phyloP scores from a whole-genome alignment of 2,329 filamentous ascomycete species.

The Penicillium rolfsii region DNA sequence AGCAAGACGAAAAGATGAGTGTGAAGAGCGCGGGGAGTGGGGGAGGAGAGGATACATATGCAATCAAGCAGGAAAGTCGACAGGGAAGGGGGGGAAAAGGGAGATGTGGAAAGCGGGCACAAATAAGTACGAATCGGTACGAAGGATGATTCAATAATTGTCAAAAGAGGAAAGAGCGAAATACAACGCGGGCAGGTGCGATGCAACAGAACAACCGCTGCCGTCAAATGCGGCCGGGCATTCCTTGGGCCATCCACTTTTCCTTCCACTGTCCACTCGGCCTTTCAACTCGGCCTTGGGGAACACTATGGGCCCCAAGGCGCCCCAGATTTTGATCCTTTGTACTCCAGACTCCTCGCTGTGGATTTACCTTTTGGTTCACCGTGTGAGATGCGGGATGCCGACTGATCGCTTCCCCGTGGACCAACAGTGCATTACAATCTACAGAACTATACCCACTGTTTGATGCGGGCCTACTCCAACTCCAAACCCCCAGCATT shows the following conservation, averaged over 20 bases:
- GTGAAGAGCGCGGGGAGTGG: neutral
- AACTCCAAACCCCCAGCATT: neutral
- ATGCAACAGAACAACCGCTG: constrained; percentile 20
- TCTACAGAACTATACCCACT: constrained; percentile 13
- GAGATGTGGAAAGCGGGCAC: neutral
- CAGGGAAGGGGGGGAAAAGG: constrained; percentile 5
- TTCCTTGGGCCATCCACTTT: neutral
- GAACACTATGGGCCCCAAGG: neutral
- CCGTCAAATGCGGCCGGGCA: constrained; percentile 8
- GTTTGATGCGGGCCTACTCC: constrained; percentile 15
- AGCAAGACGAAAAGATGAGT: neutral
- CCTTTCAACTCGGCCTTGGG: neutral
- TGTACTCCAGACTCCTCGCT: constrained; percentile 15
- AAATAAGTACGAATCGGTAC: constrained; percentile 9
- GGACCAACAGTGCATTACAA: constrained; percentile 2
- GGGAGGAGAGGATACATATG: neutral
- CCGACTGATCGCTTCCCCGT: constrained; percentile 25
- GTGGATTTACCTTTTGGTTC: constrained; percentile 10
- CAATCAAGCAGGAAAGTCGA: neutral
- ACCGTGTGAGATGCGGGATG: constrained; percentile 21
- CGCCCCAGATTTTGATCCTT: neutral
- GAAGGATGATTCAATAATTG: neutral
- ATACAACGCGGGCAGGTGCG: constrained; percentile 16
- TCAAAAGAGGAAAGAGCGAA: constrained; percentile 20
- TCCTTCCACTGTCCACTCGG: neutral